These are phyloP conservation scores for Macrocystidia cucumis DNA, from an alignment of 1,284 basidiomycete genomes.

Conservation along the genomic window DNA sequence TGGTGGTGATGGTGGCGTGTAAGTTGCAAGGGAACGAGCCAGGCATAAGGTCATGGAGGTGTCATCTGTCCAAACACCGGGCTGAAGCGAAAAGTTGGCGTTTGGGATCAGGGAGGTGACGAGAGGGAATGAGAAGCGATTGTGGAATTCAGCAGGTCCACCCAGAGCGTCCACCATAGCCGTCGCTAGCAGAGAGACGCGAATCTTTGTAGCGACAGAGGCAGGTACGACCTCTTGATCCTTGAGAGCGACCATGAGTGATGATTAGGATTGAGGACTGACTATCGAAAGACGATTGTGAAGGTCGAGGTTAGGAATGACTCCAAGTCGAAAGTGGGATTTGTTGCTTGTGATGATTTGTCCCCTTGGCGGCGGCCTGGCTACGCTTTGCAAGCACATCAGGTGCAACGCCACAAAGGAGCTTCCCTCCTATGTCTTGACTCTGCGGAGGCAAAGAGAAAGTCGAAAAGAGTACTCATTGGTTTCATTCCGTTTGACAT, in stretches of 20 bases:
- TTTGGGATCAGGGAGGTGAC: slow-evolving; percentile 29
- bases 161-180: slow-evolving; percentile 36
- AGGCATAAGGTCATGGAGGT: slow-evolving; percentile 36
- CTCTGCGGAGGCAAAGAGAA: no score
- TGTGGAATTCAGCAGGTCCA: slow-evolving; percentile 28
- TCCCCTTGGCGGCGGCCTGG: no score
- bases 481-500: no score
- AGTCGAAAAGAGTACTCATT: no score
- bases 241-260: slow-evolving; percentile 12
- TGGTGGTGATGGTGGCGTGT: slow-evolving; percentile 10
- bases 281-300: no score
- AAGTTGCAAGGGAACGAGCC: slow-evolving; percentile 25
- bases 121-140: slow-evolving; percentile 26
- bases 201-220: slow-evolving; percentile 25
- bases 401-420: no score
- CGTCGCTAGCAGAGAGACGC: slow-evolving; percentile 25
- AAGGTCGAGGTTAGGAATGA: no score
- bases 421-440: no score
- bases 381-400: no score
- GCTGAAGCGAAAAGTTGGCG: slow-evolving; percentile 23
- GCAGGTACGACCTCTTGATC: slow-evolving; percentile 19
- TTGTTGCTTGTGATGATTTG: no score
- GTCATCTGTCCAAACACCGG: slow-evolving; percentile 38
- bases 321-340: no score
- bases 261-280: no score